Base-by-base conservation (phyloP, 805 yeast genomes). In the Candida ficus region DNA sequence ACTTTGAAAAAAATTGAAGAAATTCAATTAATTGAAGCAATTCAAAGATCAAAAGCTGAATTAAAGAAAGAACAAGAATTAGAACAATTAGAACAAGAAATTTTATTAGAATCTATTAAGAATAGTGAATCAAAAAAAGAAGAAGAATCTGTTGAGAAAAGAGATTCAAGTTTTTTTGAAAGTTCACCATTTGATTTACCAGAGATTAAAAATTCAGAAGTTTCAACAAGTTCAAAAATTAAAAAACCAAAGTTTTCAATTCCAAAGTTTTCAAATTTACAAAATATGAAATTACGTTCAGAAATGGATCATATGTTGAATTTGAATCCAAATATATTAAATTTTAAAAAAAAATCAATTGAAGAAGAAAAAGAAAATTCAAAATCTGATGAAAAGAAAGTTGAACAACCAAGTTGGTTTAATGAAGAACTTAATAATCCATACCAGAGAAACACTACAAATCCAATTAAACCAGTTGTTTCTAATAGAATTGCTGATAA, bases 1-100 rank as follows among this genome's bases (percentile, higher is more conserved):
- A 49, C 46, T 14, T 11, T 54, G 13, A 43, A 48, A 11, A 54
- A 62, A 21, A 46, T 63, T 11, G 59, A 58, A 30, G 67, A 61
- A 26, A 54, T 58, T 29, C 65, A 67, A 39, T 55, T 66, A 33
- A 54, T 53, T 32, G 73, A 73, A 36, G 63, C 62, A 5, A 53
- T 78, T 23, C 58, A 61, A 43, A 51, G 52, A 29, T 82, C 84
- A 0, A 68, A 77, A 30, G 72, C 67, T 36, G 63, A 60, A 28
- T 72, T 77, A 2, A 70, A 71, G 42, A 49, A 56, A 39, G 80
- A 76, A 28, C 51, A 59, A 20, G 54, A 58, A 22, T 47, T 62
- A 35, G 65, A 62, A 39, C 30, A 58, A 22, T 47, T 62, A 35
- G 65, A 62, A 39, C 30, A 22, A 35, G 51, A 52, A 30, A 44